Evolutionary conservation across 306 rosid species (phyloP).

Genomic region (Heteromeles arbutifolia): DNA sequence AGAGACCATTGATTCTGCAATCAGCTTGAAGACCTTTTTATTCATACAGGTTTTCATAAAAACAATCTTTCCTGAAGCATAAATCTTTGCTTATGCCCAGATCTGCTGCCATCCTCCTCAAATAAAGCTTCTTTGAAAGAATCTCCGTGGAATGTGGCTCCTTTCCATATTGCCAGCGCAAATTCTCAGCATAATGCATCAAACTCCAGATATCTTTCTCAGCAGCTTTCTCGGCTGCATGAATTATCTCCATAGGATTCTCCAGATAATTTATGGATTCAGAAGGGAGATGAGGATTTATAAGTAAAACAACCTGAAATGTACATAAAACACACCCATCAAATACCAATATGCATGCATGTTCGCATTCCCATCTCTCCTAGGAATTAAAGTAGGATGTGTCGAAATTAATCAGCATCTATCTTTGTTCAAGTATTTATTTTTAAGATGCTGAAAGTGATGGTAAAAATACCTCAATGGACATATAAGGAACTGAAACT

Average conservation of each 20-base stretch:
- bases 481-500: slow-evolving; percentile 65
- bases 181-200: slow-evolving; percentile 82
- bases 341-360: background rate
- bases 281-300: slow-evolving; percentile 80
- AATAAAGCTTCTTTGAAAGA: slow-evolving; percentile 71
- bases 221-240: slow-evolving; percentile 80
- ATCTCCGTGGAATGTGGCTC: slow-evolving; percentile 88
- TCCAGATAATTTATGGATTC: slow-evolving; percentile 85
- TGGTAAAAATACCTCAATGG: slow-evolving; percentile 59
- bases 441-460: background rate
- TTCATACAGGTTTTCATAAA: slow-evolving; percentile 71
- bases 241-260: slow-evolving; percentile 81
- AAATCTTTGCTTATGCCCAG: slow-evolving; percentile 66
- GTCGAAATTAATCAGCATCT: background rate
- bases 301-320: slow-evolving; percentile 61
- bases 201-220: slow-evolving; percentile 76
- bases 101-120: slow-evolving; percentile 96
- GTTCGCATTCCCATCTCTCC: background rate
- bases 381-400: background rate
- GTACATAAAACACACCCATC: slow-evolving; percentile 3
- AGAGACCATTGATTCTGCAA: slow-evolving; percentile 66
- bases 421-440: background rate
- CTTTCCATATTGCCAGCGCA: slow-evolving; percentile 82
- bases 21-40: slow-evolving; percentile 65
- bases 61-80: slow-evolving; percentile 64